A percentile compares a stretch with the other conserved stretches of the same genome.
These are phyloP conservation scores for Vanrija pseudolonga DNA, from an alignment of 1,284 basidiomycete genomes.

Conservation along the genomic window DNA sequence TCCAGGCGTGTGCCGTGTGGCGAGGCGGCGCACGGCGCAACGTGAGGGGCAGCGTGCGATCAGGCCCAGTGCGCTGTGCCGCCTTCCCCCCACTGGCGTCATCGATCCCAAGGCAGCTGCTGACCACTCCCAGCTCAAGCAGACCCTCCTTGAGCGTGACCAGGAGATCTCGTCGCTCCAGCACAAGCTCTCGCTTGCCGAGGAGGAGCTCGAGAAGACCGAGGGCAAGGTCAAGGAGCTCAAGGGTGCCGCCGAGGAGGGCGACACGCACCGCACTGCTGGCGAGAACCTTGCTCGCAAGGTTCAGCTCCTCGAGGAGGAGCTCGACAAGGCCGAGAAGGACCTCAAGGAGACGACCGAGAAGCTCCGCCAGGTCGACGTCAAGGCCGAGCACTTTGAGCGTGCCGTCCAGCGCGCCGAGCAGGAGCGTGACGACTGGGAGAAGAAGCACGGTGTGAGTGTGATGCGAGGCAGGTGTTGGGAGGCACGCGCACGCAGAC, in stretches of 20 bases:
- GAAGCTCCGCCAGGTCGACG: conserved; percentile 96
- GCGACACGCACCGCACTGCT: conserved; percentile 68
- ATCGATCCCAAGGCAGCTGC: neutral
- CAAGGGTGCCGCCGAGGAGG: conserved; percentile 68
- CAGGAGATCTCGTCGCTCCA: conserved; percentile 82
- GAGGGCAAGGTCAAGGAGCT: conserved; percentile 69
- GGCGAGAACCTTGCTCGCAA: conserved; percentile 79
- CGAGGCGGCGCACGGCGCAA: neutral
- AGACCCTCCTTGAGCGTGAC: conserved; percentile 75
- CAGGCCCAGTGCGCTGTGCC: neutral
- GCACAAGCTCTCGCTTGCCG: conserved; percentile 69
- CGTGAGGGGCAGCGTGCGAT: neutral
- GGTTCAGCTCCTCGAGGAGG: conserved; percentile 88
- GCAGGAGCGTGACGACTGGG: conserved; percentile 89
- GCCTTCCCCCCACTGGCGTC: neutral
- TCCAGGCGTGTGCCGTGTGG: neutral
- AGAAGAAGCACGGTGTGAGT: conserved; percentile 86
- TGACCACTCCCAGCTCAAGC: conserved; percentile 56
- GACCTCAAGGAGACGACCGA: conserved; percentile 95
- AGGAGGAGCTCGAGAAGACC: conserved; percentile 69
- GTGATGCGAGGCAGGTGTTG: no score
- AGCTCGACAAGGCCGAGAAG: conserved; percentile 94
- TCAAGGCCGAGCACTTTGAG: conserved; percentile 99
- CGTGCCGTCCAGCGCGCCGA: conserved; percentile 82
- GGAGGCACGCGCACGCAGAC: conserved; percentile 6